phyloP scores from a whole-genome alignment of 2,329 filamentous ascomycete genomes.

The Metarhizium rileyi region DNA sequence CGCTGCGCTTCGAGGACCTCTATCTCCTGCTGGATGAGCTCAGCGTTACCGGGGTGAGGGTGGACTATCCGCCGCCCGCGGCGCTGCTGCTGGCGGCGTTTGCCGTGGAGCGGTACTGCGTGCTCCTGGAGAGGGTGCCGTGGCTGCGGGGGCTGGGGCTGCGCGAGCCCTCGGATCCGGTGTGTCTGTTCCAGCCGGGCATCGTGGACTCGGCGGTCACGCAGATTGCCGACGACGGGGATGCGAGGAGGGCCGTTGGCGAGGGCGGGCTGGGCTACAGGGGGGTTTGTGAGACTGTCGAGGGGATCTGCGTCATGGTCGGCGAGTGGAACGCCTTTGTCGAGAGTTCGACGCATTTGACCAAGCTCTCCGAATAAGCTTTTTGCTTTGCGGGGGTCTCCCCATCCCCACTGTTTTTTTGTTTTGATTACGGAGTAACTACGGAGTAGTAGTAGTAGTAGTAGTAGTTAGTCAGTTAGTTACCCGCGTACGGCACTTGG shows the following conservation, averaged over 20 bases:
- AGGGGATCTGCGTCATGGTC: constrained; percentile 31
- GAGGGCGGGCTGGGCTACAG: constrained; percentile 34
- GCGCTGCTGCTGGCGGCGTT: constrained; percentile 28
- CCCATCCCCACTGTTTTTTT: too few species aligned
- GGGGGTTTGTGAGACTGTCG: constrained; percentile 26
- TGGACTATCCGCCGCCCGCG: constrained; percentile 23
- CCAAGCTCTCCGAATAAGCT: too few species aligned
- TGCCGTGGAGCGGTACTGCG: constrained; percentile 13
- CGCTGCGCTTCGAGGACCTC: constrained; percentile 29
- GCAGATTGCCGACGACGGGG: constrained; percentile 25
- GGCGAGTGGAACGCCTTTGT: constrained; percentile 27
- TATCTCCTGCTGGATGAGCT: constrained; percentile 24
- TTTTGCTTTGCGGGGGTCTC: too few species aligned
- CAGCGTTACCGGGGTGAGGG: constrained; percentile 20
- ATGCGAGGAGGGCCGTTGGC: constrained; percentile 25
- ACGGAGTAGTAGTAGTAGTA: too few species aligned
- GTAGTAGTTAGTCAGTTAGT: too few species aligned
- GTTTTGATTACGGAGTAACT: too few species aligned
- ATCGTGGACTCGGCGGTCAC: constrained; percentile 26
- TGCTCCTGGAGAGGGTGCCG: constrained; percentile 10
- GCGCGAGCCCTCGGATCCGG: constrained; percentile 22
- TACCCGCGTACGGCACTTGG: too few species aligned
- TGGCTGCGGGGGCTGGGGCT: constrained; percentile 15
- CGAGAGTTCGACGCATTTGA: too few species aligned
- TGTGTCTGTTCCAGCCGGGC: constrained; percentile 31